phyloP scores from a whole-genome alignment of 176 grass and related monocot species.

The Hordeum marinum region DNA sequence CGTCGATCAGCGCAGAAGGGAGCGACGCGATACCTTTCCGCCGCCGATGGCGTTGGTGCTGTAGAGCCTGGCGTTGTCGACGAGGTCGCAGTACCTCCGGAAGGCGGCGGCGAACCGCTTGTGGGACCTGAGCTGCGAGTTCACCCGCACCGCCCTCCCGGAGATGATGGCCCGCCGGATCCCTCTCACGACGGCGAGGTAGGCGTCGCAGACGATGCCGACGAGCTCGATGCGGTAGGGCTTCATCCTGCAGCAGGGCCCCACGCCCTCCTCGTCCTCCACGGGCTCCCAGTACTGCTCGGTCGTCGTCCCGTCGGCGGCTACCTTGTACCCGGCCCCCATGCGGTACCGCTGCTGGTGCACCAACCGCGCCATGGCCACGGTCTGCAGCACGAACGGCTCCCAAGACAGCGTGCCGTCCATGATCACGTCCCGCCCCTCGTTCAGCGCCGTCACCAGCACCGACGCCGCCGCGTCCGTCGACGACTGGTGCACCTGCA shows the following conservation, averaged over 20 bases:
- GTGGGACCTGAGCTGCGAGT: conserved; percentile 88
- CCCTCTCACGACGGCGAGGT: conserved; percentile 82
- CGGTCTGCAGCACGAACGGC: conserved; percentile 83
- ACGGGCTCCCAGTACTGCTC: conserved; percentile 93
- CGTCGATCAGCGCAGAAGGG: neutral
- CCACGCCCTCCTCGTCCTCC: neutral
- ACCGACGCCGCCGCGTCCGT: conserved; percentile 90
- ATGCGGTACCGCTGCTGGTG: conserved; percentile 86
- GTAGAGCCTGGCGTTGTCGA: conserved; percentile 81
- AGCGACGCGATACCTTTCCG: conserved; percentile 37
- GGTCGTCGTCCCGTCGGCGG: conserved; percentile 46
- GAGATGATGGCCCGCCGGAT: conserved; percentile 90
- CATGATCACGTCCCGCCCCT: conserved; percentile 96
- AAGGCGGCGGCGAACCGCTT: conserved; percentile 78
- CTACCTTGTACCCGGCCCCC: conserved; percentile 84
- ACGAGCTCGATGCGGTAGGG: conserved; percentile 91
- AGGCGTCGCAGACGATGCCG: conserved; percentile 81
- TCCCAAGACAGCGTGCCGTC: conserved; percentile 96
- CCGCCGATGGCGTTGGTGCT: conserved; percentile 73
- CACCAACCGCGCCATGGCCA: conserved; percentile 74
- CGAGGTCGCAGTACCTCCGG: conserved; percentile 70
- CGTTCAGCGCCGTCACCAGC: conserved; percentile 94
- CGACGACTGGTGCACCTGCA: conserved; percentile 89
- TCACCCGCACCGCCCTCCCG: conserved; percentile 79
- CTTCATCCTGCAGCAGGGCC: conserved; percentile 21